Evolutionary conservation across 1,139 yeast species (phyloP), one percentile per base, ranked within the genome.

Genomic region (Candida gigantensis): DNA sequence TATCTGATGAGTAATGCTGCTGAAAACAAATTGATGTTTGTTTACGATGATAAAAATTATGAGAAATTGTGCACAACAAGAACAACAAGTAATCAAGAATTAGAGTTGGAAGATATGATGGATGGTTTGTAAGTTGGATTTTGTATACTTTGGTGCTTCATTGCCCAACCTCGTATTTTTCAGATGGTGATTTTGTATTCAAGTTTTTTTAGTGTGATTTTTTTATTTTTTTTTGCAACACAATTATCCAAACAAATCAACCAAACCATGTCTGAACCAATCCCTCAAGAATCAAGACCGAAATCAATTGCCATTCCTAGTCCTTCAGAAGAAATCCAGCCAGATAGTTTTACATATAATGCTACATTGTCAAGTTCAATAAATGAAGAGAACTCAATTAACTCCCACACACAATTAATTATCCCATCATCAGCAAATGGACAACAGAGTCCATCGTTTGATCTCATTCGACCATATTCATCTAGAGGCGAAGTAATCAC

Each of bases 11-110:
- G 47, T 6, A 37, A 45, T 5, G 42, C 40, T 6, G 40, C 53
- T 12, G 62, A 60, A 21, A 47, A 40, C 11, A 23, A 28, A 7
- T 41, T 58, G 15, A 41, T 32, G 17, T 56, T 52, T 34, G 41
- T 65, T 2, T 65, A 65, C 44, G 54, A 52, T 25, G 55, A 49
- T 8, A 14, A 28, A 9, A 39, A 34, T 15, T 53, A 53, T 34
- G 34, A 34, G 7, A 13, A 33, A 8, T 8, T 41, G 5, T 51
- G 54, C 37, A 31, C 29, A 26, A 25, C 10, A 17, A 20, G 21
- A 10, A 13, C 6, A 5, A n/a, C n/a, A n/a, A n/a, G n/a, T n/a
- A n/a, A n/a, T n/a, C 17, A 19, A 6, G 24, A 21, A 10, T 15
- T 21, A 7, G 25, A 21, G 8, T 14, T 19, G 13, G 36, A 32